These are phyloP conservation scores for Neurospora sp. DNA, from an alignment of 495 filamentous ascomycete species.

Conservation along the genomic window DNA sequence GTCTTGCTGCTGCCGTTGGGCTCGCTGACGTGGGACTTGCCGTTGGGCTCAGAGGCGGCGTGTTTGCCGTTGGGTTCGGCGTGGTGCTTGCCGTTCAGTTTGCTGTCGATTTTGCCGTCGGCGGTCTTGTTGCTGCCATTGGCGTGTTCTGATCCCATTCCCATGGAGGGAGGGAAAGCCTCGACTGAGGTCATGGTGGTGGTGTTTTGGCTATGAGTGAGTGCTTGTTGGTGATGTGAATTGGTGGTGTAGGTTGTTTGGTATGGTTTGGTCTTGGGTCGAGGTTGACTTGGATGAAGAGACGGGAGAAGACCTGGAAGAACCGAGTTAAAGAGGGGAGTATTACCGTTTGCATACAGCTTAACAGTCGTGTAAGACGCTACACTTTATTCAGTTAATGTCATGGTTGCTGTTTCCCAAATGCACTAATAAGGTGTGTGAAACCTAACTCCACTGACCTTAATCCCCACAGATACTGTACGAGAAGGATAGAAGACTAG, in stretches of 20 bases:
- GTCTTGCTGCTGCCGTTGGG: not conserved
- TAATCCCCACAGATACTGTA: not conserved
- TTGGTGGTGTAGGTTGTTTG: not conserved
- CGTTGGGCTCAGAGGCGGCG: not conserved
- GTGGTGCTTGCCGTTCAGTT: not conserved
- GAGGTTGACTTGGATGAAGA: not conserved
- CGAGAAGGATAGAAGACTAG: not conserved
- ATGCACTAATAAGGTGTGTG: not conserved
- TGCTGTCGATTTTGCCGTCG: not conserved
- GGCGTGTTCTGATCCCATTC: not conserved
- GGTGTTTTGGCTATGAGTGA: not conserved
- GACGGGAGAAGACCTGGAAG: not conserved
- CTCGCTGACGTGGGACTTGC: not conserved
- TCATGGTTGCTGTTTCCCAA: not conserved
- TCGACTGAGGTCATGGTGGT: not conserved
- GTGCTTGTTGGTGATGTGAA: not conserved
- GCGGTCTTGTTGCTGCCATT: not conserved
- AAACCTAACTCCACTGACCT: not conserved
- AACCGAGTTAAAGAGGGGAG: not conserved
- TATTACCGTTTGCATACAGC: not conserved
- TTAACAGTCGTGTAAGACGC: not conserved
- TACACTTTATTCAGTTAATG: not conserved
- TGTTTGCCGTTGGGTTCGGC: not conserved
- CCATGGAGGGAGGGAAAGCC: not conserved
- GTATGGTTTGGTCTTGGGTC: not conserved